phyloP scores from a whole-genome alignment of 495 filamentous ascomycete species.

The Annulohypoxylon bovei region DNA sequence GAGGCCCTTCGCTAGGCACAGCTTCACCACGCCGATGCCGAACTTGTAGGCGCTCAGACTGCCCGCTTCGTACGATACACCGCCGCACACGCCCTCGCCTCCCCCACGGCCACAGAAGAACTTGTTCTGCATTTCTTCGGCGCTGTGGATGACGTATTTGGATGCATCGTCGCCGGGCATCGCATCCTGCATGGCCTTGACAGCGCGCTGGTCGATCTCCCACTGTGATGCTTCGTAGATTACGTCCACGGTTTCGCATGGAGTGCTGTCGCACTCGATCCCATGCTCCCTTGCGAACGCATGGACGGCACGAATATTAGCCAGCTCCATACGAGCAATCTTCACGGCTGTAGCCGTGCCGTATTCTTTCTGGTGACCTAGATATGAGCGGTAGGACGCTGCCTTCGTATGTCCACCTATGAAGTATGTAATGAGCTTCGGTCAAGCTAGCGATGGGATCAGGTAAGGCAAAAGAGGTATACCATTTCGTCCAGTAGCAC shows the following conservation, averaged over 20 bases:
- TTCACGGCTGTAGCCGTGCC: conserved; percentile 58
- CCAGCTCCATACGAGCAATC: conserved; percentile 66
- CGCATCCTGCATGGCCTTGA: conserved; percentile 56
- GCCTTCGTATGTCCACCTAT: conserved; percentile 72
- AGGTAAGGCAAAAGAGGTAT: conserved; percentile 1
- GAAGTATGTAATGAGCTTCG: neutral
- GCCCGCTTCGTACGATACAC: conserved; percentile 67
- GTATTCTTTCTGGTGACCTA: conserved; percentile 51
- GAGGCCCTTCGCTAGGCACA: conserved; percentile 62
- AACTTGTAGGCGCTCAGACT: conserved; percentile 74
- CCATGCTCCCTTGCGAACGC: conserved; percentile 59
- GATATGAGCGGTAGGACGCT: conserved; percentile 67
- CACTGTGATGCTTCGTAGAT: conserved; percentile 63
- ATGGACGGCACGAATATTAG: conserved; percentile 66
- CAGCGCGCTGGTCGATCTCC: conserved; percentile 51
- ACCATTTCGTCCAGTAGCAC: conserved; percentile 71
- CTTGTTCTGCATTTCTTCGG: conserved; percentile 57
- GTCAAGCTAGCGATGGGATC: neutral
- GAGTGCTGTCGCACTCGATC: conserved; percentile 62
- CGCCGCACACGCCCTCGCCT: conserved; percentile 58
- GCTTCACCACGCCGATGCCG: conserved; percentile 65
- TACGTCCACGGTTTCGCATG: conserved; percentile 67
- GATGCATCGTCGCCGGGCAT: conserved; percentile 58
- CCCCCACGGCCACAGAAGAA: conserved; percentile 56
- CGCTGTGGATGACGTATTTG: conserved; percentile 56